Base-by-base conservation (phyloP, 176 grass and related monocot genomes). In the Phoenix dactylifera region DNA sequence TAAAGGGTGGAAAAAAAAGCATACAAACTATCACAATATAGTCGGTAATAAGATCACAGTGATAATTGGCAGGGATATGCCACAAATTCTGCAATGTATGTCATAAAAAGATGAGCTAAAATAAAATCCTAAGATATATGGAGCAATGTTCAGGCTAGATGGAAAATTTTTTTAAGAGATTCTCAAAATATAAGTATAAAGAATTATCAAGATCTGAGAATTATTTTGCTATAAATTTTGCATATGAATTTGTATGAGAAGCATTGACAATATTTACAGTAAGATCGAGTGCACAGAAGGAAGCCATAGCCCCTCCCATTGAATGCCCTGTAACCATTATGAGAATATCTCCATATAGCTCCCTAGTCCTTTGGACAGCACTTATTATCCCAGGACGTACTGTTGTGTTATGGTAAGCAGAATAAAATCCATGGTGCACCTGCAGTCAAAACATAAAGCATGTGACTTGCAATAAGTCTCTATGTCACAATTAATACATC, bases 231-330 rank as follows among this genome's bases (percentile, higher is more conserved):
- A 7, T 39, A 39, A 39, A 39, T 2, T 39, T 39, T 12, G 7
- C 6, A 39, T 39, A 39, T 39, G 35, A 39, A 39, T 39, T 39
- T 12, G 9, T 39, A 39, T 39, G 35, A 15, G 35, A 63, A 9
- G n/a, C 20, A 19, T 44, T 35, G 9, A 19, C 12, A 10, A 56
- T 39, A 55, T 52, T 56, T 68, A 68, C 65, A 56, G 18, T 56
- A 16, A 68, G 52, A 68, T 68, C 65, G 23, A 68, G 65, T 10
- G 65, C 65, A 68, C 65, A 68, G 55, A 68, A 68, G 12, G 65
- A 55, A 54, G 65, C 65, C 52, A 68, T 68, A 22, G 65, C 65
- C 3, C 65, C 65, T 55, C 65, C 65, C 65, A 68, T 68, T 7
- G 52, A 68, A 68, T 55, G 65, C 18, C 65, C 65, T 16, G 52